Evolutionary conservation across 2,329 filamentous ascomycete species (phyloP), one percentile per base, ranked within the genome.

Genomic region (Fusarium sublunatum): DNA sequence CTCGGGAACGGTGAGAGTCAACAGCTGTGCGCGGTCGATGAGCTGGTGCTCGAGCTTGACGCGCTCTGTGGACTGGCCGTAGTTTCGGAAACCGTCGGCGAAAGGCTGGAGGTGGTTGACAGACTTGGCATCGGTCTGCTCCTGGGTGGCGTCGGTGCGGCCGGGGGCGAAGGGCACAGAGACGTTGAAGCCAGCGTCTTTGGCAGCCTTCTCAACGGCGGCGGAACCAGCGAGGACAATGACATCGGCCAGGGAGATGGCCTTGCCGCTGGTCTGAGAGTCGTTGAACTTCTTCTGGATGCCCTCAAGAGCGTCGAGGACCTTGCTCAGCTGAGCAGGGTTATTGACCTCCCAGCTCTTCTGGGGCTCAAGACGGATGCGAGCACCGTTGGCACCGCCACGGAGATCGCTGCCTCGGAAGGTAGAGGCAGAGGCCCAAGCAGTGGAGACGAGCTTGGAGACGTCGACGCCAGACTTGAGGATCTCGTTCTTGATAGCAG

Each of bases 321-420:
- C 86, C 76, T 89, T 78, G 57, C 78, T 77, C 48, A 92, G 79
- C 76, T 90, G 84, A 2, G 80, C 69, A 25, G 89, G 89, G 81
- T 91, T 90, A 84, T 93, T 93, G 73, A 88, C 84, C 74, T 87
- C 77, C 90, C 91, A 93, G 75, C 86, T 79, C 70, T 86, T 87
- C 80, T 91, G 88, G 25, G 91, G 91, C 59, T 82, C 80, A 13
- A 93, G 88, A 36, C 89, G 87, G 71, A 93, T 91, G 70, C 90
- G 90, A 13, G 86, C 90, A 69, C 91, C 91, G 68, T 93, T 93
- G 78, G 91, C 91, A 72, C 91, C 91, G 69, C 91, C 91, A 64
- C 91, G 90, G 85, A 92, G 93, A 81, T 93, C 91, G 69, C 86
- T 84, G 68, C 88, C 86, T 64, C 89, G 88, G 87, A 89, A 91